Percentiles rank a stretch among this genome's conserved stretches.
Evolutionary conservation across 192 early-diverging fungal species (phyloP).

Genomic region (Spizellomyces sp.): DNA sequence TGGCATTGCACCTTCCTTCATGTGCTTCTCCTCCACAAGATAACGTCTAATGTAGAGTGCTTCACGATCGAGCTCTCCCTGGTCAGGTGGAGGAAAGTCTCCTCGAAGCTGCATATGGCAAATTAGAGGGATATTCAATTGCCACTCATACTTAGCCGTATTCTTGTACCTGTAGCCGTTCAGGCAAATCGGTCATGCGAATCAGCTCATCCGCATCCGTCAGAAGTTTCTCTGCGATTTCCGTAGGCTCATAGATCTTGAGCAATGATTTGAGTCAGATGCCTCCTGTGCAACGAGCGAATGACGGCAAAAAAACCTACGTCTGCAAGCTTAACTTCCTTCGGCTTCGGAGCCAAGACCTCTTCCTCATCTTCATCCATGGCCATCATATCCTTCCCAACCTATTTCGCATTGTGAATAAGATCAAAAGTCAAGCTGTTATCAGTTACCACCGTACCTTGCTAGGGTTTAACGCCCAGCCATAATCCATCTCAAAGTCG

Average conservation of each 20-base stretch:
- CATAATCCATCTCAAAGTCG: constrained; percentile 91
- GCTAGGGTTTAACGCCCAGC: constrained; percentile 60
- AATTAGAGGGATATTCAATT: constrained; percentile 2
- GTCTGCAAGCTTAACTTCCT: constrained; percentile 49
- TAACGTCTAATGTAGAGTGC: constrained; percentile 31
- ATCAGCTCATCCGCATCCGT: constrained; percentile 92
- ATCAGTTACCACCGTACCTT: constrained; percentile 40
- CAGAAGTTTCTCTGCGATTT: constrained; percentile 84
- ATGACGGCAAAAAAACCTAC: neutral
- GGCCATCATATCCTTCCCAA: constrained; percentile 37
- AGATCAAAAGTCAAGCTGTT: constrained; percentile 13
- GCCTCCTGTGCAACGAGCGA: too few species aligned
- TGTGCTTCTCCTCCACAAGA: constrained; percentile 20
- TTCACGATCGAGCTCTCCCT: constrained; percentile 44
- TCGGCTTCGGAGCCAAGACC: constrained; percentile 31
- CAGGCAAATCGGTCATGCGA: constrained; percentile 84
- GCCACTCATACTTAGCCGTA: constrained; percentile 27
- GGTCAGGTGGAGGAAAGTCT: constrained; percentile 31
- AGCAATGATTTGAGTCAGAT: constrained; percentile 6
- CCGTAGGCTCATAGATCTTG: constrained; percentile 74
- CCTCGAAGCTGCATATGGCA: constrained; percentile 24
- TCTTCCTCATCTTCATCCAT: constrained; percentile 63
- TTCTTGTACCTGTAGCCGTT: constrained; percentile 72
- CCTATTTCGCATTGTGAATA: neutral
- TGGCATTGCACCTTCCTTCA: neutral